These are phyloP conservation scores for Syncephalis fuscata DNA, from an alignment of 371 early-diverging fungal genomes.

Conservation along the genomic window DNA sequence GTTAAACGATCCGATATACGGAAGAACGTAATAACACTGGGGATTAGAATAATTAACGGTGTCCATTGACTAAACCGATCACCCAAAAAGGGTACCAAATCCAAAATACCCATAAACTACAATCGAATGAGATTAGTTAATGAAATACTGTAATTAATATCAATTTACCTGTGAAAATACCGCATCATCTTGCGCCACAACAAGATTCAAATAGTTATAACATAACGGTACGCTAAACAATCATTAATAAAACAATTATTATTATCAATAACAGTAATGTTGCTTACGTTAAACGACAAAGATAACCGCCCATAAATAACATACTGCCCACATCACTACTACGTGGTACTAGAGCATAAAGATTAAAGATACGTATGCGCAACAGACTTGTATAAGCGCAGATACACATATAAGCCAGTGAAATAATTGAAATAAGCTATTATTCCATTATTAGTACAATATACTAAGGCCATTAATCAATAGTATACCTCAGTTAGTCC, in stretches of 20 bases:
- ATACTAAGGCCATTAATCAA: background rate
- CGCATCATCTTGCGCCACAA: slow-evolving; percentile 15
- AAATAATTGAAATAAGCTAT: slow-evolving; percentile 53
- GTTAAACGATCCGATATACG: slow-evolving; percentile 65
- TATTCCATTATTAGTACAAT: background rate
- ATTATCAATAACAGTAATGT: no score
- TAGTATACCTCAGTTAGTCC: slow-evolving; percentile 27
- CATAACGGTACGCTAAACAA: slow-evolving; percentile 62
- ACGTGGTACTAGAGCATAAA: slow-evolving; percentile 69
- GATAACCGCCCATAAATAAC: slow-evolving; percentile 76
- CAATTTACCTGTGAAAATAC: slow-evolving; percentile 22
- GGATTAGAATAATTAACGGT: slow-evolving; percentile 65
- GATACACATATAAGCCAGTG: slow-evolving; percentile 77
- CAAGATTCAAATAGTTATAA: slow-evolving; percentile 82
- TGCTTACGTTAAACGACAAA: slow-evolving; percentile 62
- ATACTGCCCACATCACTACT: slow-evolving; percentile 79
- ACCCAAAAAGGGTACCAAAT: slow-evolving; percentile 79
- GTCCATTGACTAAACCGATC: slow-evolving; percentile 68
- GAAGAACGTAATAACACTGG: slow-evolving; percentile 50
- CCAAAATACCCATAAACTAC: slow-evolving; percentile 70
- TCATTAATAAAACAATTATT: background rate
- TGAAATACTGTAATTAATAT: background rate
- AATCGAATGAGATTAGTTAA: slow-evolving; percentile 6
- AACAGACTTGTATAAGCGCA: slow-evolving; percentile 82
- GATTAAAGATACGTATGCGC: slow-evolving; percentile 67